Base-by-base conservation (phyloP, 2,329 filamentous ascomycete species). In the Ophiostoma populinum region DNA sequence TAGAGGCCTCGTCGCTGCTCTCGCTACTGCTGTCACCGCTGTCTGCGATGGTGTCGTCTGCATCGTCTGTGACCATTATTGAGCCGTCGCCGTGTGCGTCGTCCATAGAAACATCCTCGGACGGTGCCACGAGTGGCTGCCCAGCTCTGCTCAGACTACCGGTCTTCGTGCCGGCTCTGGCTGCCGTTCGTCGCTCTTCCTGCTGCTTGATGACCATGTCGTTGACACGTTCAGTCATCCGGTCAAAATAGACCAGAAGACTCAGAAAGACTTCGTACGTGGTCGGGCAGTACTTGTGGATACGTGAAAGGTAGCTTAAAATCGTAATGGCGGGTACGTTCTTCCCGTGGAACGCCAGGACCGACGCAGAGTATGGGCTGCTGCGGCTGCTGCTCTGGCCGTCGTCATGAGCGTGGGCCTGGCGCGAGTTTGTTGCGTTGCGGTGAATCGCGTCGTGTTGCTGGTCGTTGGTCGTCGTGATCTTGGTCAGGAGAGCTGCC, bases 221-320 rank as follows among this genome's bases (percentile, higher is more conserved):
- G 51, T 95, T 95, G 40, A 95, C 85, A 39, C 83, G 71, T 54
- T 95, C 90, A 28, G 87, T 94, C 90, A 98, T 98, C 42, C 90
- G 80, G 54, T 98, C 90, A 56, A 98, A 98, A 56, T 95, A 98
- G 21, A 98, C 86, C 37, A 98, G 60, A 48, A 98, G 58, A 51
- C 86, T 94, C 40, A 98, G 61, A 51, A 98, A 98, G 0, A 98
- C 90, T 56, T 98, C 90, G 52, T 93, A 98, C 1, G 90, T 95
- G 6, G 90, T 95, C 1, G 90, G 90, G 50, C 90, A 98, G 58
- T 98, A 98, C 59, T 94, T 94, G 59, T 98, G 87, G 52, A 98
- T 95, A 40, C 90, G 76, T 48, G 78, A 87, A 35, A 98, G 62
- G 49, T 98, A 98, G 64, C 85, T 95, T 41, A 92, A 63, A 41